phyloP scores from a whole-genome alignment of 1,139 yeast genomes.

The Lodderomyces orthopsilosis region DNA sequence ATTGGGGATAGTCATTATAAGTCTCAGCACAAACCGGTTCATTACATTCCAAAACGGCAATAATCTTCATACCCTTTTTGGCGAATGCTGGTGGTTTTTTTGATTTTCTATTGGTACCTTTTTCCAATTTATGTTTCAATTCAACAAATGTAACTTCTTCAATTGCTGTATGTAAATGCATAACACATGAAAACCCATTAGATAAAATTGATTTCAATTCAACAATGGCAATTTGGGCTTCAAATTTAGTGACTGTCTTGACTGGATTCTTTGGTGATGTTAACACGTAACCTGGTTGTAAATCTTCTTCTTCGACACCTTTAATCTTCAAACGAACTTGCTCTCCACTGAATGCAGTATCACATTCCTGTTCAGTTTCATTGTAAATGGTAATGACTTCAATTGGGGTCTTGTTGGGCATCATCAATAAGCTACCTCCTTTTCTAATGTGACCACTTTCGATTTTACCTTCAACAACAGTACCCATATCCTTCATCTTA shows the following conservation, averaged over 20 bases:
- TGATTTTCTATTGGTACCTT: conserved; percentile 94
- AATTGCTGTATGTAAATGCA: conserved; percentile 98
- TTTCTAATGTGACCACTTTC: conserved; percentile 92
- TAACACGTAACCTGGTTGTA: conserved; percentile 86
- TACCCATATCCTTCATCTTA: conserved; percentile 95
- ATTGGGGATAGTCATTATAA: conserved; percentile 86
- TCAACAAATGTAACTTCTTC: conserved; percentile 86
- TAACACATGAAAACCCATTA: conserved; percentile 94
- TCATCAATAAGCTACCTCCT: conserved; percentile 69
- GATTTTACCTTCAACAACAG: conserved; percentile 95
- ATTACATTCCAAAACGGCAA: conserved; percentile 81
- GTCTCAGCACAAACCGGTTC: conserved; percentile 94
- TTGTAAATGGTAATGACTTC: conserved; percentile 86
- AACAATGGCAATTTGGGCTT: conserved; percentile 95
- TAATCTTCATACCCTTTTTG: conserved; percentile 97
- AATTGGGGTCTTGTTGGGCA: conserved; percentile 86
- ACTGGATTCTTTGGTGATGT: conserved; percentile 87
- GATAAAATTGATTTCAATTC: conserved; percentile 93
- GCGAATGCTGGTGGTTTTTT: conserved; percentile 98
- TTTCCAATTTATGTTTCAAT: conserved; percentile 88
- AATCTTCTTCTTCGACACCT: conserved; percentile 97
- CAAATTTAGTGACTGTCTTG: conserved; percentile 84
- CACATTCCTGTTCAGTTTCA: conserved; percentile 95
- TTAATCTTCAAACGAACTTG: conserved; percentile 90
- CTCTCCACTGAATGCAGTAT: conserved; percentile 89